Evolutionary conservation across 495 filamentous ascomycete species (phyloP).

Genomic region (Penicillium herquei): DNA sequence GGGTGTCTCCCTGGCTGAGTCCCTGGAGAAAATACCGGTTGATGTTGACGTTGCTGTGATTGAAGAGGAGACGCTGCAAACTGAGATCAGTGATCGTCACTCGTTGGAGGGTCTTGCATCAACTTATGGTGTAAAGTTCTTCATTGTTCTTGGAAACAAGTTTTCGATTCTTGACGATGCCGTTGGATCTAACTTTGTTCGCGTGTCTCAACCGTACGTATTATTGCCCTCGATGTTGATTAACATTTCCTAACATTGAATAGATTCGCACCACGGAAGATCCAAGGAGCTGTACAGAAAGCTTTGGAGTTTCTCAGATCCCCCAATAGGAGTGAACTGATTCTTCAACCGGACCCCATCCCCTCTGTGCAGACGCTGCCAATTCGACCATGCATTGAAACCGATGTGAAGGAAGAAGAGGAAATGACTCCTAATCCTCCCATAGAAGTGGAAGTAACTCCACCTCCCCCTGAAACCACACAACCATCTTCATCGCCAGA

Average conservation of each 20-base stretch:
- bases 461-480: background rate
- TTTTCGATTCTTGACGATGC: constrained; percentile 4
- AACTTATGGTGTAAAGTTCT: constrained; percentile 16
- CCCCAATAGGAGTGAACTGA: background rate
- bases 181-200: constrained; percentile 18
- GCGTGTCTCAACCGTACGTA: constrained; percentile 36
- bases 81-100: constrained; percentile 6
- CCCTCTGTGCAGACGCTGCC: background rate
- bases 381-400: background rate
- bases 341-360: background rate
- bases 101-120: constrained; percentile 8
- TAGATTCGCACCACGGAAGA: constrained; percentile 35
- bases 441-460: background rate
- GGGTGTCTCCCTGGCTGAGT: constrained; percentile 31
- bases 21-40: constrained; percentile 22
- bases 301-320: constrained; percentile 14
- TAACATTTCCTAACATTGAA: constrained; percentile 11
- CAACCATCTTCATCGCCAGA: background rate
- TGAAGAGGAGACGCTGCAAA: constrained; percentile 25
- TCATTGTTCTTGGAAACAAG: constrained; percentile 31
- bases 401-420: background rate
- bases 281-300: constrained; percentile 24
- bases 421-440: background rate
- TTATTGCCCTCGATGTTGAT: background rate
- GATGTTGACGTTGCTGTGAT: constrained; percentile 35